Evolutionary conservation across 1,284 basidiomycete genomes (phyloP), one percentile per base, ranked within the genome.

Genomic region (Athelia sp.): DNA sequence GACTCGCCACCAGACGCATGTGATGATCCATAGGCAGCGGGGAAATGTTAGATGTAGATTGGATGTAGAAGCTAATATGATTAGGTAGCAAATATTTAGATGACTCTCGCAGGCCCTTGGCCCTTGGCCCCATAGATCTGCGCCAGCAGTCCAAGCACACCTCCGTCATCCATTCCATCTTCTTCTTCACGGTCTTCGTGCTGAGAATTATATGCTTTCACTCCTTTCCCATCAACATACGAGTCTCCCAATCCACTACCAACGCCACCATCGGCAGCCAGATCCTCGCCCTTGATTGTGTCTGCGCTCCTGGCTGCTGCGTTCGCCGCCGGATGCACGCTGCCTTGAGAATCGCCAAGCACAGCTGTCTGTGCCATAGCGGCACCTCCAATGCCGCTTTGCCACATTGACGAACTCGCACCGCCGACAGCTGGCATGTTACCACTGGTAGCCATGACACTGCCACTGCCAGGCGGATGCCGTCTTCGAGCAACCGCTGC

Each of bases 61-160:
- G n/a, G n/a, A n/a, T n/a, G n/a, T n/a, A n/a, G n/a, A n/a, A n/a
- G n/a, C n/a, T n/a, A n/a, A n/a, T n/a, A n/a, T n/a, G n/a, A n/a
- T n/a, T n/a, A n/a, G n/a, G n/a, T n/a, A n/a, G n/a, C n/a, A n/a
- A n/a, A n/a, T n/a, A n/a, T n/a, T 55, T 71, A 72, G 56, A 81
- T 74, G 35, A 75, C 72, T 45, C 77, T 70, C 18, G 72, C 68
- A 31, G 75, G 76, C 43, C 75, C 79, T 46, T 82, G 63, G 8
- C 58, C 80, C 52, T 73, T 75, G 50, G 79, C 73, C 48, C 79
- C 82, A 62, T 91, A 92, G 46, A 92, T 90, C 69, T 90, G 83
- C 32, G 84, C 82, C 56, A 92, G 62, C 56, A 92, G 59, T 24
- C 84, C 86, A 51, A 91, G 67, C 54, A 92, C 83, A 15, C 89